These are phyloP conservation scores for Ramichloridium luteum DNA, from an alignment of 2,329 filamentous ascomycete species.

Conservation along the genomic window DNA sequence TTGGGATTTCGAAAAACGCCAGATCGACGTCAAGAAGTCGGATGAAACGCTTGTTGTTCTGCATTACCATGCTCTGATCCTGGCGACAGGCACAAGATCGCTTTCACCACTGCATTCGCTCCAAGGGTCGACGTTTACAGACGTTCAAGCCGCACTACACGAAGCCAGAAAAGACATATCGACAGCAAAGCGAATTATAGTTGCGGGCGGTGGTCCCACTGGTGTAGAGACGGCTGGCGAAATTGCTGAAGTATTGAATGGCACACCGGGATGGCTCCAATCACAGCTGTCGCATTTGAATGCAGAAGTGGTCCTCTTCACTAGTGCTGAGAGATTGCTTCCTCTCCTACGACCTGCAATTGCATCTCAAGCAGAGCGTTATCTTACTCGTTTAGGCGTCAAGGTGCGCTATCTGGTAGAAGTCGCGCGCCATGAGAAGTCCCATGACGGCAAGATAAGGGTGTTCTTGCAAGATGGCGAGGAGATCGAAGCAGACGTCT, in stretches of 20 bases:
- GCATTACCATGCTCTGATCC: conserved; percentile 39
- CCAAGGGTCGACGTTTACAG: conserved; percentile 20
- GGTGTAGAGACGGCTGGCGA: conserved; percentile 25
- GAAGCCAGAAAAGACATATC: conserved; percentile 15
- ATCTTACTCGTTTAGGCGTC: conserved; percentile 71
- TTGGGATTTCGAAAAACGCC: conserved; percentile 31
- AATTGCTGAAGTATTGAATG: conserved; percentile 26
- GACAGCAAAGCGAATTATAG: conserved; percentile 17
- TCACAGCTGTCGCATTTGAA: conserved; percentile 24
- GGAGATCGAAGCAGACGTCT: conserved; percentile 35
- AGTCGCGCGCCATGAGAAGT: conserved; percentile 46
- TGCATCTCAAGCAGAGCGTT: conserved; percentile 24
- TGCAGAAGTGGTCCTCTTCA: conserved; percentile 32
- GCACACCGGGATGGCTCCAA: conserved; percentile 29
- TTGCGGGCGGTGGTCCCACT: conserved; percentile 23
- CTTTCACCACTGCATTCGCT: conserved; percentile 29
- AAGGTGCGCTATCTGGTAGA: conserved; percentile 56
- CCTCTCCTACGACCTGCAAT: conserved; percentile 28
- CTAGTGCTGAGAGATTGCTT: conserved; percentile 28
- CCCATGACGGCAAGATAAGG: conserved; percentile 28
- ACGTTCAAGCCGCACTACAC: conserved; percentile 14
- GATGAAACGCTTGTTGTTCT: conserved; percentile 23
- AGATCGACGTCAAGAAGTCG: conserved; percentile 28
- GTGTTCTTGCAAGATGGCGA: conserved; percentile 33
- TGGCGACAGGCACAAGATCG: conserved; percentile 41